These are phyloP conservation scores for Salix caprea DNA, from an alignment of 345 rosid species.

Conservation along the genomic window DNA sequence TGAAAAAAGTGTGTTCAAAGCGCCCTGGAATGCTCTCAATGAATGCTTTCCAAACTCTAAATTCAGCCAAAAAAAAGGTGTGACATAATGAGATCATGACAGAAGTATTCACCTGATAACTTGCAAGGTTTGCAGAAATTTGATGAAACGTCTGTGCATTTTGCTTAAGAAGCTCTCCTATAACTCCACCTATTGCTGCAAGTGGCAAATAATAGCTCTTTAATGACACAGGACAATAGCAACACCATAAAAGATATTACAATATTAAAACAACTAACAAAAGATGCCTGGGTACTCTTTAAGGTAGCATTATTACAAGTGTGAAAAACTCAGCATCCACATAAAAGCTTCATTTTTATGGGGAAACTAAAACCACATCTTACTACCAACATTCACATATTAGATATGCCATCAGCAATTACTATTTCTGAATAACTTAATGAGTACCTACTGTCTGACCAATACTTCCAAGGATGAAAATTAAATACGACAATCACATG, in stretches of 20 bases:
- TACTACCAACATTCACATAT: background rate
- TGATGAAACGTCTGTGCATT: conserved; percentile 45
- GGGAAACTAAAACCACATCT: background rate
- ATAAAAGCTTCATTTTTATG: too few species aligned
- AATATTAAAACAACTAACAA: background rate
- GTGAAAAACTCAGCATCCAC: too few species aligned
- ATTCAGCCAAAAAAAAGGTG: background rate
- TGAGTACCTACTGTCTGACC: background rate
- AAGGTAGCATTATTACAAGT: too few species aligned
- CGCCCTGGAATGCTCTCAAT: background rate
- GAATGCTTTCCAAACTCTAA: background rate
- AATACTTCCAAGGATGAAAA: background rate
- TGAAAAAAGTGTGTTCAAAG: background rate
- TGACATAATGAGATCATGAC: background rate
- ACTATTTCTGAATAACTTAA: background rate
- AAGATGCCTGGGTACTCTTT: background rate
- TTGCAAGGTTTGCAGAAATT: conserved; percentile 51
- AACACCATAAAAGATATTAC: background rate
- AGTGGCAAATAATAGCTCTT: conserved; percentile 11
- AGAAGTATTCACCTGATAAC: conserved; percentile 32
- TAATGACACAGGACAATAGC: background rate
- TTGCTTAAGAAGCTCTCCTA: conserved; percentile 56
- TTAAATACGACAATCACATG: background rate
- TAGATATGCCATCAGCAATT: background rate
- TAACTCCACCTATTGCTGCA: conserved; percentile 51